Conservation (phyloP, 2,329 filamentous ascomycete genomes). For the Pleomassaria siparia region DNA sequence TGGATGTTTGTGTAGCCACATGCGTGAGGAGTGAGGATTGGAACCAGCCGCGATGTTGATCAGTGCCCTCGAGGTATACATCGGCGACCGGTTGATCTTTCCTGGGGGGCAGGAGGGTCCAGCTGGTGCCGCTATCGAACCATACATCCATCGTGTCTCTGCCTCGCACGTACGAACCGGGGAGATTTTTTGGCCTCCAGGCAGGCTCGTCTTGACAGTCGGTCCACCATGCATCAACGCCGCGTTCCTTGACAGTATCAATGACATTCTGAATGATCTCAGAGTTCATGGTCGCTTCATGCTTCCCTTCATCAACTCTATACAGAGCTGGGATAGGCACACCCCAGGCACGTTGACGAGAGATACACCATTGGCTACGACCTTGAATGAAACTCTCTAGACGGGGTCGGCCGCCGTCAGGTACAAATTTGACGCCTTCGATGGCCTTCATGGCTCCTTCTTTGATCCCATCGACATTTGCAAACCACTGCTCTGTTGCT, state of each 20-base stretch:
- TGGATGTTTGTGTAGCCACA: slow-evolving; percentile 61
- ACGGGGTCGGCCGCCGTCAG: slow-evolving; percentile 70
- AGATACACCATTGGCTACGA: slow-evolving; percentile 97
- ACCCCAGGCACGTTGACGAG: slow-evolving; percentile 91
- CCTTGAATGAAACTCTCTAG: slow-evolving; percentile 84
- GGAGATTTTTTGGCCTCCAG: slow-evolving; percentile 72
- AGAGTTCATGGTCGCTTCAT: slow-evolving; percentile 72
- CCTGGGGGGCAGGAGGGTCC: slow-evolving; percentile 57
- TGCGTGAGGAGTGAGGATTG: slow-evolving; percentile 92
- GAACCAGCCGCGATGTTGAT: slow-evolving; percentile 98
- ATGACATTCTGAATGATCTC: slow-evolving; percentile 85
- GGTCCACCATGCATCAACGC: slow-evolving; percentile 94
- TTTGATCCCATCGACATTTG: slow-evolving; percentile 84
- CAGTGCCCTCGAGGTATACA: slow-evolving; percentile 89
- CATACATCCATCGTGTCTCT: slow-evolving; percentile 99
- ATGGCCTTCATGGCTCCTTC: slow-evolving; percentile 70
- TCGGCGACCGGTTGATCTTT: slow-evolving; percentile 62
- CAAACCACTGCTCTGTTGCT: slow-evolving; percentile 97
- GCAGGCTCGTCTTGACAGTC: slow-evolving; percentile 72
- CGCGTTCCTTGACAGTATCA: slow-evolving; percentile 70
- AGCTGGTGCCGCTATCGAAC: slow-evolving; percentile 98
- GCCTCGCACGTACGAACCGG: slow-evolving; percentile 68
- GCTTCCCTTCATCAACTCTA: slow-evolving; percentile 61
- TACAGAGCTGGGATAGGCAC: slow-evolving; percentile 94
- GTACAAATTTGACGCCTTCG: slow-evolving; percentile 74